These are phyloP conservation scores for Cryptomeria japonica DNA, from an alignment of 75 land plant species.

Conservation along the genomic window DNA sequence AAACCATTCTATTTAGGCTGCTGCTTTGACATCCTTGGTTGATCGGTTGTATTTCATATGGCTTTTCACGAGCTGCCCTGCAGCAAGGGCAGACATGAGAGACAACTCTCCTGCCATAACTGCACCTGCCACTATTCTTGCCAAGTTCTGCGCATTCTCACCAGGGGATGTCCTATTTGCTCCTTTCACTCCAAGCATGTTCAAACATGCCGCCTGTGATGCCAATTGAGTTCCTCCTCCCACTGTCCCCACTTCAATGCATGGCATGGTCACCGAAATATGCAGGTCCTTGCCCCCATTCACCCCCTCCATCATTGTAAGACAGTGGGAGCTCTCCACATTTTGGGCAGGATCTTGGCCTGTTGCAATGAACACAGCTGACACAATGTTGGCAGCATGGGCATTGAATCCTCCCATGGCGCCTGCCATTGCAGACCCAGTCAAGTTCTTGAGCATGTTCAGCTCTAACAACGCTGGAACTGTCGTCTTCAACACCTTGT, in stretches of 20 bases:
- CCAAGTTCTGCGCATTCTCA: conserved; percentile 57
- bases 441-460: conserved; percentile 81
- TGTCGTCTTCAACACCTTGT: conserved; percentile 65
- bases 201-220: conserved; percentile 74
- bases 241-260: conserved; percentile 67
- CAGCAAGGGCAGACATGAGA: conserved; percentile 85
- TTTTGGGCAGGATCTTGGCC: conserved; percentile 89
- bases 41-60: conserved; percentile 93
- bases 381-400: conserved; percentile 81
- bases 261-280: conserved; percentile 46
- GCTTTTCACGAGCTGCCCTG: conserved; percentile 84
- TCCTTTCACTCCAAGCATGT: conserved; percentile 29
- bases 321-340: conserved; percentile 78
- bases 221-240: conserved; percentile 90
- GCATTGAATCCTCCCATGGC: conserved; percentile 84
- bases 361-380: conserved; percentile 73
- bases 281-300: conserved; percentile 69
- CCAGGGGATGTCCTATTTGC: conserved; percentile 64
- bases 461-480: conserved; percentile 81
- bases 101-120: conserved; percentile 86
- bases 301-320: conserved; percentile 64
- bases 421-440: conserved; percentile 84
- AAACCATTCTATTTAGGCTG: no score
- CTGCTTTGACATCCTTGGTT: conserved; percentile 21
- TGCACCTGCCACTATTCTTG: conserved; percentile 72